Evolutionary conservation across 345 rosid species (phyloP).

Genomic region (Corymbia maculata): DNA sequence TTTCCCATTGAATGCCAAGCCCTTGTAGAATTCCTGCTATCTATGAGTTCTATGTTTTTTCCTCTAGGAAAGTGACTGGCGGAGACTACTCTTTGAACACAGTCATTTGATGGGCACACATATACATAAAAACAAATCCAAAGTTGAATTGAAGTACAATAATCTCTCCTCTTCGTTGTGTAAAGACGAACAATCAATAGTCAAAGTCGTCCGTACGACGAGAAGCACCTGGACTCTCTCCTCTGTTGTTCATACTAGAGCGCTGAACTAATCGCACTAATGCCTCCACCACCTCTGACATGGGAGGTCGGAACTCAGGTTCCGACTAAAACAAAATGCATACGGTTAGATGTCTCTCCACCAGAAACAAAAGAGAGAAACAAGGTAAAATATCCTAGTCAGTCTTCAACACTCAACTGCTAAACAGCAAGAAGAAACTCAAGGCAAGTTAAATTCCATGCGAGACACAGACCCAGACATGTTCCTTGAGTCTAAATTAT

Average conservation of each 20-base stretch:
- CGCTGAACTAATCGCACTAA: slow-evolving; percentile 62
- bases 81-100: neutral
- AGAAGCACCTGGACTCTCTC: slow-evolving; percentile 40
- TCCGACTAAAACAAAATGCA: slow-evolving; percentile 32
- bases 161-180: neutral
- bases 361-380: neutral
- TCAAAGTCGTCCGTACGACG: slow-evolving; percentile 39
- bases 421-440: neutral
- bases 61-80: neutral
- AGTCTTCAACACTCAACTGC: neutral
- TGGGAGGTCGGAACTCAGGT: slow-evolving; percentile 73
- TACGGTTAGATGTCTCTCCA: neutral
- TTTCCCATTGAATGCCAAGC: neutral
- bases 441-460: neutral
- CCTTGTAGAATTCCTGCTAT: neutral
- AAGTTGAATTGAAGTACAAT: neutral
- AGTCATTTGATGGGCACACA: neutral
- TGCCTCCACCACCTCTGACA: slow-evolving; percentile 83
- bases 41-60: neutral
- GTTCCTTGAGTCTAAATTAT: neutral
- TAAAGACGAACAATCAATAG: neutral
- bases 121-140: neutral
- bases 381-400: neutral
- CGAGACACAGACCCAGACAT: neutral
- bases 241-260: slow-evolving; percentile 36